Evolutionary conservation across 2,329 filamentous ascomycete genomes (phyloP).

Genomic region (Pseudogymnoascus sp.): DNA sequence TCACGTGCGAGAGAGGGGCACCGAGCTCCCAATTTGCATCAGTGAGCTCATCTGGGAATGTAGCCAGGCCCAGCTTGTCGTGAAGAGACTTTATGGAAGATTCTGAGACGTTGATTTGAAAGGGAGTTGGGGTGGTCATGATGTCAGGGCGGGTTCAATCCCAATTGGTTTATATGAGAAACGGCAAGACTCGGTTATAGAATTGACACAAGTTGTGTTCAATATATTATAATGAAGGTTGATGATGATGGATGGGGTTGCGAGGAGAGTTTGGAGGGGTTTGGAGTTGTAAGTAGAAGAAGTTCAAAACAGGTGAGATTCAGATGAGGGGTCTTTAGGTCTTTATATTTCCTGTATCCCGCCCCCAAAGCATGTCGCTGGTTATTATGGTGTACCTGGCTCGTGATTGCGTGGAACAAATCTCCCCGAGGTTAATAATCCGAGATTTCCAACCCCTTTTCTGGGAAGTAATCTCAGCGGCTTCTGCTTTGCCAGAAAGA

Average conservation of each 20-base stretch:
- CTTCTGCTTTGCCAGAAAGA: not conserved
- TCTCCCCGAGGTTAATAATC: not conserved
- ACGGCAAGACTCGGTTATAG: not conserved
- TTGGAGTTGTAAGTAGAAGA: not conserved
- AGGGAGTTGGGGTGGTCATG: conserved; percentile 2
- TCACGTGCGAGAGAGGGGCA: conserved; percentile 10
- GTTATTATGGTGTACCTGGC: not conserved
- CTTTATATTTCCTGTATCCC: not conserved
- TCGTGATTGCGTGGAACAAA: not conserved
- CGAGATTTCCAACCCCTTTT: not conserved
- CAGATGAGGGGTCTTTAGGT: not conserved
- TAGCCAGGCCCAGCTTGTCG: conserved; percentile 9
- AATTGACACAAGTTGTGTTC: not conserved
- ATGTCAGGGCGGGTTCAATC: not conserved
- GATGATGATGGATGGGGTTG: too few relatives aligned
- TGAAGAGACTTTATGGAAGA: conserved; percentile 6
- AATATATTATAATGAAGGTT: not conserved
- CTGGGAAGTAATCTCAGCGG: not conserved
- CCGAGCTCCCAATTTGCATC: conserved; percentile 12
- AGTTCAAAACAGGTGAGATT: not conserved
- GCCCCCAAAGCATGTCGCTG: not conserved
- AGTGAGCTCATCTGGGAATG: conserved; percentile 13
- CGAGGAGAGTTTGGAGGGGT: not conserved
- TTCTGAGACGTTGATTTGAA: conserved; percentile 10
- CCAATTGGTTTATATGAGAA: not conserved